Evolutionary conservation across 1,284 basidiomycete species (phyloP).

Genomic region (Phylloboletellus chloephorus): DNA sequence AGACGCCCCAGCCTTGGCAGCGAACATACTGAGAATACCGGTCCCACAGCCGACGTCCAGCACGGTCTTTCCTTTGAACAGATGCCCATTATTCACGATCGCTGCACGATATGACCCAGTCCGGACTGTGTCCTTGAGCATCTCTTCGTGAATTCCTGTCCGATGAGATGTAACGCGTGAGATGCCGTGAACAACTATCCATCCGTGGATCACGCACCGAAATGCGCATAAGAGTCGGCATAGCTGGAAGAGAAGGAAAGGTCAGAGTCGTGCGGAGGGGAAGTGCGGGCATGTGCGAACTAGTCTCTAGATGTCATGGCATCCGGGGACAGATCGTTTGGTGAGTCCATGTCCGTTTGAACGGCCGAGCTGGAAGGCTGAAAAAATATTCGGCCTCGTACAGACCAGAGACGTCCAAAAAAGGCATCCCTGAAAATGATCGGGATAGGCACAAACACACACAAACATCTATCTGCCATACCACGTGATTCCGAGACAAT

Average conservation of each 20-base stretch:
- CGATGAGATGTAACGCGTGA: constrained; percentile 7
- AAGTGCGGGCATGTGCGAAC: constrained; percentile 47
- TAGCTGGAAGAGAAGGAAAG: constrained; percentile 49
- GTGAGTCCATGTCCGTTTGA: constrained; percentile 32
- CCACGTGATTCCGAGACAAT: constrained; percentile 30
- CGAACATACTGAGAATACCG: constrained; percentile 98
- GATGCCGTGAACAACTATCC: constrained; percentile 2
- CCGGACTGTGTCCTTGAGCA: constrained; percentile 97
- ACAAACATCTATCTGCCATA: constrained; percentile 16
- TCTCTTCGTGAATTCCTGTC: constrained; percentile 94
- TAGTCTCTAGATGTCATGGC: constrained; percentile 79
- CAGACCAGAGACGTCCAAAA: constrained; percentile 8
- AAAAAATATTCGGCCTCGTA: constrained; percentile 6
- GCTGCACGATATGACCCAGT: constrained; percentile 94
- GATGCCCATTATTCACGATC: constrained; percentile 91
- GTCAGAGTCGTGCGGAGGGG: constrained; percentile 28
- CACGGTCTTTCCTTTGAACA: constrained; percentile 96
- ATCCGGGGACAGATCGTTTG: constrained; percentile 31
- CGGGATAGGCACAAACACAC: constrained; percentile 13
- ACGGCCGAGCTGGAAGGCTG: constrained; percentile 17
- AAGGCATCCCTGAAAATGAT: constrained; percentile 14
- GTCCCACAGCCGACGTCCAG: constrained; percentile 99
- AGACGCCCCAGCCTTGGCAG: constrained; percentile 94
- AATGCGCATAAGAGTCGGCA: constrained; percentile 92
- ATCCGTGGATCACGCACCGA: constrained; percentile 52